These are phyloP conservation scores for Amanita polypyramis DNA, from an alignment of 768 basidiomycete genomes.

Conservation along the genomic window DNA sequence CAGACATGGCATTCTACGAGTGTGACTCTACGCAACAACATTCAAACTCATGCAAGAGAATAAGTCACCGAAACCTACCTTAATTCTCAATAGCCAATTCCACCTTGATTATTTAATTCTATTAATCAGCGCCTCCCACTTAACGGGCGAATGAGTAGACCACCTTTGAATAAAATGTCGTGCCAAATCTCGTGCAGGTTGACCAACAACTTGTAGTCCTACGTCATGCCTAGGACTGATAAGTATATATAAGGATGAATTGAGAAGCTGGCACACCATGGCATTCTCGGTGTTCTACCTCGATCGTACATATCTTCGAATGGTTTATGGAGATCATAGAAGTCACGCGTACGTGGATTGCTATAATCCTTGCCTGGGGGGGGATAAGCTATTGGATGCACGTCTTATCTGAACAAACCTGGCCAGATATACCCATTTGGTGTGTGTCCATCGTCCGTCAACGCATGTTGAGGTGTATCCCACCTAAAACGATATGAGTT, in stretches of 20 bases:
- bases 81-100: constrained; percentile 90
- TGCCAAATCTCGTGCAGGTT: constrained; percentile 88
- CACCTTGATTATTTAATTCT: constrained; percentile 41
- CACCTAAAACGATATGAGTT: constrained; percentile 39
- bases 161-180: constrained; percentile 92
- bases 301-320: constrained; percentile 96
- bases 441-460: constrained; percentile 70
- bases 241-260: neutral
- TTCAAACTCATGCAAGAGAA: neutral
- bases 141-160: constrained; percentile 6
- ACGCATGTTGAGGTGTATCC: constrained; percentile 92
- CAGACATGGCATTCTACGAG: constrained; percentile 86
- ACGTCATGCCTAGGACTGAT: constrained; percentile 77
- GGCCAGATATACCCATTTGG: constrained; percentile 80
- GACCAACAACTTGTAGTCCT: constrained; percentile 90
- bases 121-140: neutral
- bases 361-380: constrained; percentile 84
- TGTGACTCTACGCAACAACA: constrained; percentile 59
- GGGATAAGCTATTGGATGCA: neutral
- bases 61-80: constrained; percentile 38
- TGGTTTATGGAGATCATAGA: constrained; percentile 78
- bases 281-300: constrained; percentile 83
- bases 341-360: constrained; percentile 82
- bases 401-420: constrained; percentile 30
- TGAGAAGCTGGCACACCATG: constrained; percentile 54